Percentiles rank a stretch among this genome's conserved stretches.
phyloP scores from a whole-genome alignment of 331 rosid species.

The Saraca asoca region DNA sequence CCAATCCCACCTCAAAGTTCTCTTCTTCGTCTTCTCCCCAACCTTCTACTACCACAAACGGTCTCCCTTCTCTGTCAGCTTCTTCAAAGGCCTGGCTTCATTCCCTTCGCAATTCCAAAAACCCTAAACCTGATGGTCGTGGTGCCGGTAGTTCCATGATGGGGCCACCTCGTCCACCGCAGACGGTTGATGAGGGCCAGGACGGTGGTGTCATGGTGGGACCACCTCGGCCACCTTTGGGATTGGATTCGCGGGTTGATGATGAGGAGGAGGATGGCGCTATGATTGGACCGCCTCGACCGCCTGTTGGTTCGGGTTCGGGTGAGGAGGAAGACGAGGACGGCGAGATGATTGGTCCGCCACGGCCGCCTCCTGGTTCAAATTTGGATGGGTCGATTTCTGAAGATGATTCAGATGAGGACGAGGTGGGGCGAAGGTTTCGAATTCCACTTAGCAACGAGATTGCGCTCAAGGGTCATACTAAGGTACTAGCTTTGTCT shows the following conservation, averaged over 20 bases:
- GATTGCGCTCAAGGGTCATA: constrained; percentile 92
- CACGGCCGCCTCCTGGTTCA: constrained; percentile 55
- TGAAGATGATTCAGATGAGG: constrained; percentile 48
- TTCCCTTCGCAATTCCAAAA: constrained; percentile 60
- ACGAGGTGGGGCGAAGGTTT: constrained; percentile 44
- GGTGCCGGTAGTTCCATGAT: constrained; percentile 9
- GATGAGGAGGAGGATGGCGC: constrained; percentile 31
- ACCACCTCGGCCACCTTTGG: constrained; percentile 37
- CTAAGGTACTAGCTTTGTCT: constrained; percentile 49
- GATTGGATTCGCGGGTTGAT: not conserved
- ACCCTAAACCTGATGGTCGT: constrained; percentile 39
- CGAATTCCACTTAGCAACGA: constrained; percentile 85
- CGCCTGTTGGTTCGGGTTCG: constrained; percentile 30
- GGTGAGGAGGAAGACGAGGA: constrained; percentile 46
- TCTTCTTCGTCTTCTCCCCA: constrained; percentile 33
- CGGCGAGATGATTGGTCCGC: constrained; percentile 72
- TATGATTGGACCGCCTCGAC: constrained; percentile 71
- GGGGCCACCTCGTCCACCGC: not conserved
- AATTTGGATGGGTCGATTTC: constrained; percentile 39
- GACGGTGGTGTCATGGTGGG: constrained; percentile 29
- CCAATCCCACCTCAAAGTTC: constrained; percentile 32
- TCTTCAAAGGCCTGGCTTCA: constrained; percentile 74
- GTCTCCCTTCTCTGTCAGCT: constrained; percentile 65
- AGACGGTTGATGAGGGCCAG: not conserved
- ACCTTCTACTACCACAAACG: constrained; percentile 15